These are phyloP conservation scores for Phalaenopsis aphrodite DNA, from an alignment of 106 monocot species.

Conservation along the genomic window DNA sequence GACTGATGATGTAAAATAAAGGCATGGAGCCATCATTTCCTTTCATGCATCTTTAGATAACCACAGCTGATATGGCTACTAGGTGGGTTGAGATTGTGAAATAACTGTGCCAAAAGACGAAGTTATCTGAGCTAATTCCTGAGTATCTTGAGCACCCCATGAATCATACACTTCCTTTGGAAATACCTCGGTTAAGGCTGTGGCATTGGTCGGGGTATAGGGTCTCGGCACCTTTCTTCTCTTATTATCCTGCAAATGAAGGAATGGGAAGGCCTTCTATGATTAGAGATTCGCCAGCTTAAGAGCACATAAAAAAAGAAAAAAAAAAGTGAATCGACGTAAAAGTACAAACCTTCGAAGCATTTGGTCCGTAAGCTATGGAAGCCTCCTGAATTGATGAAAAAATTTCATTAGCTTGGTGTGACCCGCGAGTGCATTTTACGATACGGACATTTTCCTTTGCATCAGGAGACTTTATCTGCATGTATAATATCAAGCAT, in stretches of 20 bases:
- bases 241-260: conserved; percentile 25
- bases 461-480: conserved; percentile 35
- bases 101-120: conserved; percentile 30
- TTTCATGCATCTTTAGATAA: background rate
- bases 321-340: background rate
- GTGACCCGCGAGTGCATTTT: conserved; percentile 53
- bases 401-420: conserved; percentile 54
- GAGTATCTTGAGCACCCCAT: conserved; percentile 28
- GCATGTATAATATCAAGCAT: conserved; percentile 60
- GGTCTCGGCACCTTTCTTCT: conserved; percentile 69
- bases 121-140: conserved; percentile 17
- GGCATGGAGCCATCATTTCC: background rate
- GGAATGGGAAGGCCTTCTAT: background rate
- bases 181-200: conserved; percentile 22
- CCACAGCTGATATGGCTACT: background rate
- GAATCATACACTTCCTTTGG: conserved; percentile 43
- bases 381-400: conserved; percentile 59
- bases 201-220: conserved; percentile 39
- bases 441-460: conserved; percentile 57
- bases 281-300: background rate
- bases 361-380: conserved; percentile 66
- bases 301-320: too few species aligned
- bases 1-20: background rate
- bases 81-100: conserved; percentile 15
- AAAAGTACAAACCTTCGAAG: conserved; percentile 39